These are phyloP conservation scores for Penicillium sp. DNA, from an alignment of 2,329 filamentous ascomycete genomes.

Conservation along the genomic window DNA sequence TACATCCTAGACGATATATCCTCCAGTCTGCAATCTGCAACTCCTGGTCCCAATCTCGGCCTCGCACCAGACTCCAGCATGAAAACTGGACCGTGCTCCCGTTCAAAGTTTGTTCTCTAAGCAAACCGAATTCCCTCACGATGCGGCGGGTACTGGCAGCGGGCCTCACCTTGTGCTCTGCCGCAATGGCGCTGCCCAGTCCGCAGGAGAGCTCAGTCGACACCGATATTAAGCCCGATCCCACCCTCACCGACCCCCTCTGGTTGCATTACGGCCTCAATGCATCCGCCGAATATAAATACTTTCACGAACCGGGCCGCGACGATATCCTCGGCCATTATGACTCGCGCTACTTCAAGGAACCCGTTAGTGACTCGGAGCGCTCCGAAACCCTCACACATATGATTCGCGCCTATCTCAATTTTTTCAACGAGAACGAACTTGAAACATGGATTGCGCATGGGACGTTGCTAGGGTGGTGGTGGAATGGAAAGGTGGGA, in stretches of 20 bases:
- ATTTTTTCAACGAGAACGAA: conserved; percentile 64
- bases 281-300: conserved; percentile 54
- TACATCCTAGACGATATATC: conserved; percentile 2
- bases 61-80: conserved; percentile 13
- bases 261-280: conserved; percentile 34
- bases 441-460: conserved; percentile 87
- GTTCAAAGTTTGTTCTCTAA: conserved; percentile 1
- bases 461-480: conserved; percentile 83
- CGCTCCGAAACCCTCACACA: conserved; percentile 69
- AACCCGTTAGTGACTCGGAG: conserved; percentile 67
- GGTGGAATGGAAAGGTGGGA: conserved; percentile 73
- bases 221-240: conserved; percentile 5
- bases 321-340: conserved; percentile 71
- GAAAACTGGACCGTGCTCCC: conserved; percentile 19
- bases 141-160: conserved; percentile 22
- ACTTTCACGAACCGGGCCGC: conserved; percentile 68
- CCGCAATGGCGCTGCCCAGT: conserved; percentile 20
- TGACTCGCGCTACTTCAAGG: conserved; percentile 70
- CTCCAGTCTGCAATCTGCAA: background rate
- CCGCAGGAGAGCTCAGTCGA: conserved; percentile 2
- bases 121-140: background rate
- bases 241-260: conserved; percentile 20
- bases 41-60: background rate
- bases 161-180: conserved; percentile 24
- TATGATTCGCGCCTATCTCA: conserved; percentile 75